A percentile compares a stretch with the other conserved stretches of the same genome.
phyloP scores from a whole-genome alignment of 805 yeast genomes.

The Nadsonia fulvescens region DNA sequence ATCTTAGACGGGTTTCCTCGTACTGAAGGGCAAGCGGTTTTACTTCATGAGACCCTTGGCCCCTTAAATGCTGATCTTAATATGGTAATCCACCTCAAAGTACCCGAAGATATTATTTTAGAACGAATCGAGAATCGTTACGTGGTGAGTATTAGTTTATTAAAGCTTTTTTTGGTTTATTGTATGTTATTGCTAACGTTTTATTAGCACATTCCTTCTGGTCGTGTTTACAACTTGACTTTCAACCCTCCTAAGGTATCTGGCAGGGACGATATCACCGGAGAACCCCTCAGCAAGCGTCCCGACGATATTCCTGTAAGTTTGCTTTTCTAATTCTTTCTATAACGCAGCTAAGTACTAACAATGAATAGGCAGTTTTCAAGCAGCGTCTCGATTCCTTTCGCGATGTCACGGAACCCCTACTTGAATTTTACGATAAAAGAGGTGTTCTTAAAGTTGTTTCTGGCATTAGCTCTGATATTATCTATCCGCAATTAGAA shows the following conservation, averaged over 20 bases:
- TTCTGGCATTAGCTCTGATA: constrained; percentile 67
- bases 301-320: constrained; percentile 54
- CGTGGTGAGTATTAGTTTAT: constrained; percentile 23
- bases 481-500: constrained; percentile 56
- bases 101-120: constrained; percentile 68
- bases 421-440: constrained; percentile 41
- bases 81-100: constrained; percentile 70
- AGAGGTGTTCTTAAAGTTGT: constrained; percentile 36
- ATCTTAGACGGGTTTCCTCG: constrained; percentile 88
- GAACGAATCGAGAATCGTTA: constrained; percentile 71
- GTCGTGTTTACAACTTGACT: constrained; percentile 68
- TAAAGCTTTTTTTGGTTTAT: constrained; percentile 1
- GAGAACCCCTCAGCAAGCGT: constrained; percentile 66
- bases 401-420: constrained; percentile 38
- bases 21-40: constrained; percentile 52
- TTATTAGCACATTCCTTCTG: constrained; percentile 55
- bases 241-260: constrained; percentile 79
- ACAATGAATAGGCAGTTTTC: constrained; percentile 34
- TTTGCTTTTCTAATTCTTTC: background rate
- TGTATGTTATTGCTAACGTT: too few relatives aligned
- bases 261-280: constrained; percentile 75
- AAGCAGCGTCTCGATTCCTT: constrained; percentile 48
- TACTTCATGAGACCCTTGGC: constrained; percentile 27
- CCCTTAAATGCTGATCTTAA: constrained; percentile 31
- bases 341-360: background rate